Evolutionary conservation across 495 filamentous ascomycete species (phyloP), one percentile per base, ranked within the genome.

Genomic region (Xylaria palmicola): DNA sequence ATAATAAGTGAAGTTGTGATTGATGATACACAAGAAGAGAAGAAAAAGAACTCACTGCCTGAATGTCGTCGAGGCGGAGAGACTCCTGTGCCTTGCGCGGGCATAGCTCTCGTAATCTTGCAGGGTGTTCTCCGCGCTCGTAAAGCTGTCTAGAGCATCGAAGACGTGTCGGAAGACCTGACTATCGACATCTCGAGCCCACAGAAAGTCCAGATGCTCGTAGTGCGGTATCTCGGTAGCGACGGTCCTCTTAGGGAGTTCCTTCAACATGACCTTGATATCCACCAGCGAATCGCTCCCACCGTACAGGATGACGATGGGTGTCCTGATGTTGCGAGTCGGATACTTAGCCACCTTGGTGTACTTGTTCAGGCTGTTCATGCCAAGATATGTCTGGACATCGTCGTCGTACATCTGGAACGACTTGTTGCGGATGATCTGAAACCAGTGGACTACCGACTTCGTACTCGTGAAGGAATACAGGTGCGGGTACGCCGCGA

Each of bases 401-500:
- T 97, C 93, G 67, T 98, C 94, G 68, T 98, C 94, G 72, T 92
- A 98, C 89, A 98, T 97, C 73, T 98, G 94, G 71, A 98, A 98
- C 30, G 83, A 89, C 63, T 90, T 88, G 68, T 92, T 97, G 45
- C 94, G 87, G 63, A 98, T 98, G 66, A 98, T 97, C 69, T 98
- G 94, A 74, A 98, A 98, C 94, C 94, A 98, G 67, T 98, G 94
- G 0, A 98, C 94, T 8, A 97, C 90, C 13, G 87, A 90, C 69
- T 98, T 98, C 59, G 92, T 96, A 69, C 90, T 93, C 0, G 94
- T 97, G 71, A 92, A 98, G 2, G 92, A 97, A 71, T 95, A 98
- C 1, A 98, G 78, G 73, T 98, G 95, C 26, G 93, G 86, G 68
- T 98, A 98, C n/a, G 92, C 92, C 26, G 94, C 94, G 6, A 98